A percentile compares a stretch with the other conserved stretches of the same genome.
phyloP scores from a whole-genome alignment of 1,284 basidiomycete genomes.

The Ganoderma resinaceum region DNA sequence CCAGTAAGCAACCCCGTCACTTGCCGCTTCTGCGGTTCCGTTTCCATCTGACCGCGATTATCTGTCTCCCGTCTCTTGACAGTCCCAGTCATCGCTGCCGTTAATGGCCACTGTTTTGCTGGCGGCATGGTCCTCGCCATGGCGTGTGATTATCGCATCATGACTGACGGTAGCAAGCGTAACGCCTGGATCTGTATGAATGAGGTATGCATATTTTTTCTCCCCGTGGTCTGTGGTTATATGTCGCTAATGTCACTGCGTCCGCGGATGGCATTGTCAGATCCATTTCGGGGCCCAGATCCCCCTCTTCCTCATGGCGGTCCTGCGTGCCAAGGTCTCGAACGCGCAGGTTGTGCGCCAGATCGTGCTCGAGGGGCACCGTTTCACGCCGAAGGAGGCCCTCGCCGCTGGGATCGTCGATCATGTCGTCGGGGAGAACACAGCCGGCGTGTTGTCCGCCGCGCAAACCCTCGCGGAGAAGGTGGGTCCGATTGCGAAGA shows the following conservation, averaged over 20 bases:
- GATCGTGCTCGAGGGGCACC: conserved; percentile 84
- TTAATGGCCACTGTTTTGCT: conserved; percentile 94
- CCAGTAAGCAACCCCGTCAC: conserved; percentile 53
- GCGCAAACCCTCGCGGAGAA: conserved; percentile 64
- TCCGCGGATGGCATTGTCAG: conserved; percentile 45
- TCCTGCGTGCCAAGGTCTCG: conserved; percentile 74
- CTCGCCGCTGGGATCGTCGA: conserved; percentile 77
- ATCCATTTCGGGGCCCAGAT: conserved; percentile 84
- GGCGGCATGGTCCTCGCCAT: conserved; percentile 85
- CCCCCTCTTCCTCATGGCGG: conserved; percentile 74
- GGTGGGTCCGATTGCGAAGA: conserved; percentile 54
- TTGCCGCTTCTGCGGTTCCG: not conserved
- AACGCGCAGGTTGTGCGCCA: conserved; percentile 71
- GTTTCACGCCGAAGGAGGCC: conserved; percentile 83
- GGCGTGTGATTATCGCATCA: conserved; percentile 90
- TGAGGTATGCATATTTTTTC: conserved; percentile 79
- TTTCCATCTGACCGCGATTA: conserved; percentile 18
- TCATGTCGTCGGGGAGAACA: conserved; percentile 61
- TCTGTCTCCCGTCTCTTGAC: not conserved
- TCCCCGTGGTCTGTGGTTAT: not conserved
- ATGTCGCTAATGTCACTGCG: not conserved
- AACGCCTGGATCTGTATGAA: conserved; percentile 93
- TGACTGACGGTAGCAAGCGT: conserved; percentile 81
- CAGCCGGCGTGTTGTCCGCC: conserved; percentile 65
- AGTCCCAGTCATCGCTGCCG: conserved; percentile 87